These are phyloP conservation scores for Babesia ovis DNA, from an alignment of 169 alveolate species.

Conservation along the genomic window DNA sequence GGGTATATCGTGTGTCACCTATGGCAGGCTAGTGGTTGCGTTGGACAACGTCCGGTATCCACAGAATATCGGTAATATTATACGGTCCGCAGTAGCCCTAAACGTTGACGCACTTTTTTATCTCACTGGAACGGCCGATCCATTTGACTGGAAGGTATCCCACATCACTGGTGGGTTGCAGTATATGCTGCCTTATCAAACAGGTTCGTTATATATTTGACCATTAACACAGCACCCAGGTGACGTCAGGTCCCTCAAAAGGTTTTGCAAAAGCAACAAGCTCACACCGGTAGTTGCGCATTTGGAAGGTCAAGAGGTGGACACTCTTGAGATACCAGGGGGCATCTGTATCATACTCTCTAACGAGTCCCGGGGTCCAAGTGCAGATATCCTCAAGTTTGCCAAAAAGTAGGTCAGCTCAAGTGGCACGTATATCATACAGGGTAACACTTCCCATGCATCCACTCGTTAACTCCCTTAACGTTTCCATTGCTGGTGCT, in stretches of 20 bases:
- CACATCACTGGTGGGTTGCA: slow-evolving; percentile 75
- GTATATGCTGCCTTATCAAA: slow-evolving; percentile 64
- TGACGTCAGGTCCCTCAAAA: slow-evolving; percentile 52
- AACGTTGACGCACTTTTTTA: slow-evolving; percentile 70
- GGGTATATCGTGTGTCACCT: background rate
- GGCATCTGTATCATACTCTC: slow-evolving; percentile 64
- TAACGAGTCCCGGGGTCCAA: slow-evolving; percentile 65
- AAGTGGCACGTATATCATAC: background rate
- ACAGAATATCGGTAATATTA: slow-evolving; percentile 71
- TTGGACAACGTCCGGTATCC: slow-evolving; percentile 75
- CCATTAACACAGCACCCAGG: slow-evolving; percentile 11
- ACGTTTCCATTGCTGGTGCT: slow-evolving; percentile 79
- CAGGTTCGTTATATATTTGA: slow-evolving; percentile 32
- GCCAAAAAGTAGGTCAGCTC: slow-evolving; percentile 31
- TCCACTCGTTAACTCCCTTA: slow-evolving; percentile 75
- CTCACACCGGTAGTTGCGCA: slow-evolving; percentile 78
- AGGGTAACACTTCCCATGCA: slow-evolving; percentile 77
- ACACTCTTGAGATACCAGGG: slow-evolving; percentile 10
- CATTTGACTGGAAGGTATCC: slow-evolving; percentile 75
- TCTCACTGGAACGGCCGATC: slow-evolving; percentile 74
- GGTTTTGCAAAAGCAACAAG: slow-evolving; percentile 65
- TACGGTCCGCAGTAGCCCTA: slow-evolving; percentile 70
- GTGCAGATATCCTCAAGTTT: slow-evolving; percentile 33
- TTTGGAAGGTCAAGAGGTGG: slow-evolving; percentile 66
- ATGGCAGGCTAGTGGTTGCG: slow-evolving; percentile 64